Evolutionary conservation across 805 yeast species (phyloP).

Genomic region (Blastobotrys robertii): DNA sequence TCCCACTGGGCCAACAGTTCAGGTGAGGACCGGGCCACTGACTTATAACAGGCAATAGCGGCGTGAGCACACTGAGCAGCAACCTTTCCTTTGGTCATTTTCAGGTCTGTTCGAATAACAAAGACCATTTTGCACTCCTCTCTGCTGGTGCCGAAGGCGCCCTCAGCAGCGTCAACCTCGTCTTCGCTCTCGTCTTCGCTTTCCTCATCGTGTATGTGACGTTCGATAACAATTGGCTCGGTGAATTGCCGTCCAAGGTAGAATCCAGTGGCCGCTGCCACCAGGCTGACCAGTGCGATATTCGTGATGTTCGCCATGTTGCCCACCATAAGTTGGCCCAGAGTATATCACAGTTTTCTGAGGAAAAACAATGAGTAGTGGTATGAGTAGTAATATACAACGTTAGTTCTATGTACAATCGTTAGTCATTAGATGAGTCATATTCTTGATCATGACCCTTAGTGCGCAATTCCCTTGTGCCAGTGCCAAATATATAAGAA

Average conservation of each 20-base stretch:
- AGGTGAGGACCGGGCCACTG: slow-evolving; percentile 47
- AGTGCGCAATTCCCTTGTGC: no score
- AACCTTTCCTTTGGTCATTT: slow-evolving; percentile 89
- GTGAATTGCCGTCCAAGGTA: slow-evolving; percentile 4
- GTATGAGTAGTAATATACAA: no score
- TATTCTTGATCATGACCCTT: no score
- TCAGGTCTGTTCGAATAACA: slow-evolving; percentile 77
- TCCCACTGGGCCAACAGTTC: slow-evolving; percentile 68
- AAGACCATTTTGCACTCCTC: slow-evolving; percentile 54
- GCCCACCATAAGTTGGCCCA: no score
- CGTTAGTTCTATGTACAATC: no score
- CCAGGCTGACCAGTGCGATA: no score
- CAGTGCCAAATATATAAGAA: background rate
- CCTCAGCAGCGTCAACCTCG: slow-evolving; percentile 10
- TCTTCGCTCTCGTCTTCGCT: slow-evolving; percentile 10
- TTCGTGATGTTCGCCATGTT: no score
- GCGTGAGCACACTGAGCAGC: slow-evolving; percentile 99
- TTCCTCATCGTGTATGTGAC: slow-evolving; percentile 2
- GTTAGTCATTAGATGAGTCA: no score
- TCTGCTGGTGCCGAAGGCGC: slow-evolving; percentile 4
- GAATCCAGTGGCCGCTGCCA: slow-evolving; percentile 3
- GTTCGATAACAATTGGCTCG: background rate
- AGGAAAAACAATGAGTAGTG: no score
- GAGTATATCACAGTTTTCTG: no score
- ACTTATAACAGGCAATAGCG: slow-evolving; percentile 78